phyloP scores from a whole-genome alignment of 2,329 filamentous ascomycete genomes.

The Sporothrix euskadiensis region DNA sequence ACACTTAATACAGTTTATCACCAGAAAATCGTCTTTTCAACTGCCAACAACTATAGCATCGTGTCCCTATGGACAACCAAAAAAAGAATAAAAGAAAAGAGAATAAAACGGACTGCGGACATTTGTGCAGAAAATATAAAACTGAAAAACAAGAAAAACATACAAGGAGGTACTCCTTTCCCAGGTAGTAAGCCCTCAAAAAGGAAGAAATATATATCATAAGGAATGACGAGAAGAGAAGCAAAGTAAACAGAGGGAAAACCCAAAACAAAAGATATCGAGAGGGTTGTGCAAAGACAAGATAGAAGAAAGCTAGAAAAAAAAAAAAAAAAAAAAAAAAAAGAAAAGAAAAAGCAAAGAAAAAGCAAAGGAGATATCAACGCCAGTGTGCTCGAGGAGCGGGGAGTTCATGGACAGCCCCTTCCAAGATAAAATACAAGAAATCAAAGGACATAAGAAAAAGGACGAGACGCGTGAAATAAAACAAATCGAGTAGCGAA shows the following conservation, averaged over 20 bases:
- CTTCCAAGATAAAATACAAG: neutral
- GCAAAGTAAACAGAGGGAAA: neutral
- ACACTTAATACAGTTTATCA: neutral
- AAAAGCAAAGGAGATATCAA: conserved; percentile 28
- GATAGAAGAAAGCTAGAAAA: neutral
- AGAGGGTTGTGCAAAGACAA: conserved; percentile 9
- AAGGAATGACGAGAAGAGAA: conserved; percentile 15
- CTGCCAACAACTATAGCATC: neutral
- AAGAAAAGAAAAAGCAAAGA: conserved; percentile 10
- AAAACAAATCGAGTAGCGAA: conserved; percentile 4
- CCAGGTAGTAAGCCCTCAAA: conserved; percentile 6
- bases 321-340: conserved; percentile 2
- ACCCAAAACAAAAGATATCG: conserved; percentile 11
- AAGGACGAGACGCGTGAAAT: conserved; percentile 2
- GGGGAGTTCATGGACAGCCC: neutral
- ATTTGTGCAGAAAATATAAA: conserved; percentile 3
- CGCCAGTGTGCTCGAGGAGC: conserved; percentile 26
- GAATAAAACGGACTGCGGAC: neutral
- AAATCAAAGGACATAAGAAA: conserved; percentile 10
- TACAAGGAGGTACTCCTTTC: neutral
- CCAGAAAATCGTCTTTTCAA: conserved; percentile 10
- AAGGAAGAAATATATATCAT: neutral
- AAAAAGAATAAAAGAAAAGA: neutral
- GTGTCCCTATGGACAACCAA: neutral
- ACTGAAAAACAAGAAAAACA: conserved; percentile 2